Conservation (phyloP, 805 yeast genomes). For the Pichia deserticola region DNA sequence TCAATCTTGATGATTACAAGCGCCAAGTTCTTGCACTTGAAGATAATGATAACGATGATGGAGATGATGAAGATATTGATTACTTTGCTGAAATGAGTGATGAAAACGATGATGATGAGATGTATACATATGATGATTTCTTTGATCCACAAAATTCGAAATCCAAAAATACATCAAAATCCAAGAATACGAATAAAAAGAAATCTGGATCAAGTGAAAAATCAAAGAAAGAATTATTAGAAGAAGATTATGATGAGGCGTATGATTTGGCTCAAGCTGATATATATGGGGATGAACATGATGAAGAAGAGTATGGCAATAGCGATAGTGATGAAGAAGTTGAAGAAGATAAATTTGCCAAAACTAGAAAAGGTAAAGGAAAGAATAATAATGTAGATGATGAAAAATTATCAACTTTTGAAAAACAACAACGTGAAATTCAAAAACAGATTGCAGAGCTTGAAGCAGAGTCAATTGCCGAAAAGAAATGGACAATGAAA, state of each 20-base stretch:
- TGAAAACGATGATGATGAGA: constrained; percentile 36
- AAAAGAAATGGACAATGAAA: constrained; percentile 87
- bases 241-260: constrained; percentile 55
- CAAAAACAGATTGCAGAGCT: constrained; percentile 70
- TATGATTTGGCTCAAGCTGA: constrained; percentile 57
- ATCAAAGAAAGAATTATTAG: constrained; percentile 40
- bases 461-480: constrained; percentile 84
- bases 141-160: constrained; percentile 34
- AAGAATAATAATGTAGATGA: constrained; percentile 21
- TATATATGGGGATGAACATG: constrained; percentile 41
- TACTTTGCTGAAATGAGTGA: constrained; percentile 47
- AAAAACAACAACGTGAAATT: constrained; percentile 71
- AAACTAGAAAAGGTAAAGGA: constrained; percentile 21
- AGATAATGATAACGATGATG: constrained; percentile 36
- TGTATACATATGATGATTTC: constrained; percentile 59
- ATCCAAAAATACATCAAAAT: constrained; percentile 10
- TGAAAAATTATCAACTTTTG: constrained; percentile 60
- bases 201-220: constrained; percentile 7
- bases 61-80: constrained; percentile 45
- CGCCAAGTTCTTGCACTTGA: constrained; percentile 22
- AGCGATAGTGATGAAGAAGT: constrained; percentile 15
- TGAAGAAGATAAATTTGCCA: constrained; percentile 1
- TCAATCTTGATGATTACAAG: constrained; percentile 70
- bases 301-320: constrained; percentile 27
- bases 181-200: constrained; percentile 3